These are phyloP conservation scores for Ganoderma lucidum DNA, from an alignment of 1,284 basidiomycete genomes.

Conservation along the genomic window DNA sequence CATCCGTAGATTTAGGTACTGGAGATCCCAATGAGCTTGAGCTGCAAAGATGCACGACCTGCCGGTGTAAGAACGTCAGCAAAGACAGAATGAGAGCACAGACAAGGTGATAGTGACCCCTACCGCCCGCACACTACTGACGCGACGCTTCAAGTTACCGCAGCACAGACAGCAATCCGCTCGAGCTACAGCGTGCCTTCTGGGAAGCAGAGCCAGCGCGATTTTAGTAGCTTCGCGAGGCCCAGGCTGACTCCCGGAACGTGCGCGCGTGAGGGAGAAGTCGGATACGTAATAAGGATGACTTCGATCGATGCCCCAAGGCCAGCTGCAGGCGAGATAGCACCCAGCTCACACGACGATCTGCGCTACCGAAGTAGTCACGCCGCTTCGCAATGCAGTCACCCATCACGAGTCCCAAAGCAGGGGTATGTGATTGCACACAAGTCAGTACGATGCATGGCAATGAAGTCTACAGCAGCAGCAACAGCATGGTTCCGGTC, in stretches of 20 bases:
- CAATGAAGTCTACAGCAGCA: conserved; percentile 5
- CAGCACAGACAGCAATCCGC: neutral
- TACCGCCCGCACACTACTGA: too few relatives aligned
- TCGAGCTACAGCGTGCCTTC: neutral
- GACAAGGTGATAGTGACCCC: neutral
- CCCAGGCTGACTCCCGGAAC: neutral
- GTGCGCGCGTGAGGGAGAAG: too few relatives aligned
- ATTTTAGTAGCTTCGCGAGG: neutral
- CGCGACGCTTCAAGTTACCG: neutral
- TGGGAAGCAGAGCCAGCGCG: neutral
- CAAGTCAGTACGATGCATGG: neutral
- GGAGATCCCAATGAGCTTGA: neutral
- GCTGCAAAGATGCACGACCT: neutral
- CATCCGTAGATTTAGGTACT: neutral
- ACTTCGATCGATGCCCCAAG: neutral
- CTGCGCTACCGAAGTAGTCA: neutral
- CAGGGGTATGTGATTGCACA: conserved; percentile 3
- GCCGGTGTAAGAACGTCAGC: neutral
- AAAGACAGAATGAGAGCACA: neutral
- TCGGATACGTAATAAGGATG: neutral
- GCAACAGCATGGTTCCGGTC: neutral
- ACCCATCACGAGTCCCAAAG: neutral
- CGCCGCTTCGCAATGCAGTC: neutral
- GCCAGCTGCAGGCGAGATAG: neutral
- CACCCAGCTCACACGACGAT: neutral